Evolutionary conservation across 805 yeast genomes (phyloP), one percentile per base, ranked within the genome.

Genomic region (Ogataea pignaliae): DNA sequence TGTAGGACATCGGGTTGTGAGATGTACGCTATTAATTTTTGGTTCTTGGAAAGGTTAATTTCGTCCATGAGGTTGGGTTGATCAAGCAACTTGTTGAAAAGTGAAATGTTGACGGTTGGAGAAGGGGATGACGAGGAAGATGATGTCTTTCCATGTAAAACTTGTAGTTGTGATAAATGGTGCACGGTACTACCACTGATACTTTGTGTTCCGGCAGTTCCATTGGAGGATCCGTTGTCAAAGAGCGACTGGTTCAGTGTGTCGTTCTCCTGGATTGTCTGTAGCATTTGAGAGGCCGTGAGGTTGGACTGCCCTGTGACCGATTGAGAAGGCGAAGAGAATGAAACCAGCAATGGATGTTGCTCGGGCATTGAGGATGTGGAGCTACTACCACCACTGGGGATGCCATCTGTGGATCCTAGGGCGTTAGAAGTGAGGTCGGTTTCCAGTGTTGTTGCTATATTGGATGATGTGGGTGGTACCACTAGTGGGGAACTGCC

Each of bases 11-110:
- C 64, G 10, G 50, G 48, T 35, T 59, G 63, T 0, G 68, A 56
- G 2, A 66, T 40, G 46, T 66, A 66, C 39, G 45, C 52, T 34
- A 63, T 60, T 29, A 66, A 52, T 42, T 63, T 64, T 33, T 57
- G 56, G 46, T 66, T 66, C 41, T 64, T 65, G 13, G 66, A 57
- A 34, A 59, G 46, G 35, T 59, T 65, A 13, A 66, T 55, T 46
- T 66, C 71, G 38, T 65, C 67, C 12, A 64, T 44, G 33, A 66
- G 52, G 46, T 64, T 65, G 16, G 64, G 67, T 44, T 66, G 70
- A 46, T 64, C 69, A 26, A 66, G 38, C 32, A 66, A 47, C 40
- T 57, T 62, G 45, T 66, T 65, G 44, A 65, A 58, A 2, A 66
- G 42, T 4, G 50, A 40, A 4, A 61, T 46, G 43, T 61, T 63